These are phyloP conservation scores for Verticillium albo-atrum DNA, from an alignment of 2,329 filamentous ascomycete species.

Conservation along the genomic window DNA sequence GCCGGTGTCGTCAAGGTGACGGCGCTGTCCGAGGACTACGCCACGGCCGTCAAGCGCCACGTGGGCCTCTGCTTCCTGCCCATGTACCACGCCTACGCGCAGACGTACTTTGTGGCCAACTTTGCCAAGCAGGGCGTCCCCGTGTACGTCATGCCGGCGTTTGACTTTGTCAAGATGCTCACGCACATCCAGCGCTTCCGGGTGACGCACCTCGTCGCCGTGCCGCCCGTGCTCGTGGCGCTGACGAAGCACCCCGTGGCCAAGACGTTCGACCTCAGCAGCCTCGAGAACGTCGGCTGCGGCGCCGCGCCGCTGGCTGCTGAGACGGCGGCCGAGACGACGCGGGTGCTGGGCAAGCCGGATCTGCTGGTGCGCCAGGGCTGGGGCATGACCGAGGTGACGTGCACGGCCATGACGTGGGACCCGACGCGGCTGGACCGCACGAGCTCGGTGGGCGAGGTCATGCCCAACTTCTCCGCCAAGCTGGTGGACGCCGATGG, in stretches of 20 bases:
- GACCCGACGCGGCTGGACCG: slow-evolving; percentile 40
- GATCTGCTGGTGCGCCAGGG: slow-evolving; percentile 52
- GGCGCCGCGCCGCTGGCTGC: slow-evolving; percentile 66
- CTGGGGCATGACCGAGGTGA: slow-evolving; percentile 85
- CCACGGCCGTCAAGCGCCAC: slow-evolving; percentile 31
- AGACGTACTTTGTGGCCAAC: slow-evolving; percentile 64
- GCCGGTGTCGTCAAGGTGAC: slow-evolving; percentile 49
- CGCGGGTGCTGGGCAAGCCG: slow-evolving; percentile 42
- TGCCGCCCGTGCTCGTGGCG: slow-evolving; percentile 71
- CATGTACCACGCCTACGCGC: slow-evolving; percentile 70
- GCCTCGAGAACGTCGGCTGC: slow-evolving; percentile 52
- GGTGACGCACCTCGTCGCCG: slow-evolving; percentile 62
- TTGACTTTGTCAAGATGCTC: slow-evolving; percentile 71
- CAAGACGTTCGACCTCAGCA: slow-evolving; percentile 63
- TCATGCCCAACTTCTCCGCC: slow-evolving; percentile 64
- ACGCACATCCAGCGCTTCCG: slow-evolving; percentile 61
- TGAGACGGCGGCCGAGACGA: slow-evolving; percentile 54
- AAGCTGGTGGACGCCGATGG: slow-evolving; percentile 60
- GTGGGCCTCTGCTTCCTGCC: slow-evolving; percentile 65
- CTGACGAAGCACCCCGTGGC: slow-evolving; percentile 68
- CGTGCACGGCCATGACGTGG: slow-evolving; percentile 66
- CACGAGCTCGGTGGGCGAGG: slow-evolving; percentile 54
- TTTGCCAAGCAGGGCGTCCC: slow-evolving; percentile 53
- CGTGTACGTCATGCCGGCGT: slow-evolving; percentile 74
- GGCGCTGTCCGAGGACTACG: slow-evolving; percentile 42